Evolutionary conservation across 2,329 filamentous ascomycete genomes (phyloP), one percentile per base, ranked within the genome.

Genomic region (Paecilomyces dactylethromorphus): DNA sequence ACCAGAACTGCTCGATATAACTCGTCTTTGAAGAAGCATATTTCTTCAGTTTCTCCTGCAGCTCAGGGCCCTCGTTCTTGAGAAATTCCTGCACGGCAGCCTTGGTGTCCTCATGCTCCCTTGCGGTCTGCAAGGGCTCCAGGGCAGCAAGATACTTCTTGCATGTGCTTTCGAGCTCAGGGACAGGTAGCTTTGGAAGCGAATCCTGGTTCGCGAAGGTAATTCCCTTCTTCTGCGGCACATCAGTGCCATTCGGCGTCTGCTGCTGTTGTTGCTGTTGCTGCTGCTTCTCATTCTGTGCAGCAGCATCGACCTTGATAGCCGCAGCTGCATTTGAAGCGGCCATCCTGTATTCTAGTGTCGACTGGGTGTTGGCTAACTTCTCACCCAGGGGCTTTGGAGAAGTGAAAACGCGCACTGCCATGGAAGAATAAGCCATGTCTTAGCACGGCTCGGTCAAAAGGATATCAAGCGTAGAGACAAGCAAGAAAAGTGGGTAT

Each of bases 1-100:
- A 97, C 94, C 92, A 99, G 68, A 99, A 99, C 69, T 99, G 94
- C 72, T 97, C 94, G 67, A 99, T 97, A 71, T 97, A 99, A 75
- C 93, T 97, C 39, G 91, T 91, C 77, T 92, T 93, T 52, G 89
- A 91, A 54, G 86, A 87, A 8, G 94, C 92, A 79, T 97, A 99
- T 68, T 88, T 87, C 79, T 92, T 94, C 58, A 97, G 77, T 74
- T 89, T 92, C 61, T 94, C 91, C 71, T 99, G 92, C 54, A 99
- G 77, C 53, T 89, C 86, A 0, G 89, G 90, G 0, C 94, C 94
- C 63, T 97, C 92, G 0, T 82, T 79, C 65, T 83, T 87, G 49
- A 97, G 76, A 65, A 97, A 97, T 31, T 96, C 91, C 11, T 88
- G 81, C 0, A 96, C 87, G 0, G 93, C 91, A 61, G 87, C 82